Evolutionary conservation across 768 basidiomycete species (phyloP).

Genomic region (Tylopilus felleus): DNA sequence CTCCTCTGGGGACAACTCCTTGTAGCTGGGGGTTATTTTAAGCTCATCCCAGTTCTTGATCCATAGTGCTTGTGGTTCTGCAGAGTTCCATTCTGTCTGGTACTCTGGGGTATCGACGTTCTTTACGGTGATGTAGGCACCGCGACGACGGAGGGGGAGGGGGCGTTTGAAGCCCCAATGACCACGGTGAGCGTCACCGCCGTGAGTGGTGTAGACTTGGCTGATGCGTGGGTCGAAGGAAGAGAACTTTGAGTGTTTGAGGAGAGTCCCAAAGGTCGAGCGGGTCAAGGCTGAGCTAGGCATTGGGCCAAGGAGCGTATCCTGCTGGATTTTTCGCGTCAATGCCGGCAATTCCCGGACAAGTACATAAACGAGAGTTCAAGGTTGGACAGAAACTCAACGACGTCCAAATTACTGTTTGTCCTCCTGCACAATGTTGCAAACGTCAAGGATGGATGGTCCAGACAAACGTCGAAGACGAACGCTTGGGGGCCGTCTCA

Average conservation of each 20-base stretch:
- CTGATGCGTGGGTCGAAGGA: slow-evolving; percentile 71
- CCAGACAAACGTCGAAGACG: slow-evolving; percentile 89
- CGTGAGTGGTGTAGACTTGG: slow-evolving; percentile 72
- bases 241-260: slow-evolving; percentile 81
- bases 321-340: not conserved
- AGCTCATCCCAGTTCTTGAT: slow-evolving; percentile 67
- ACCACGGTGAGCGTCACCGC: slow-evolving; percentile 69
- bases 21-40: slow-evolving; percentile 14
- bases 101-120: slow-evolving; percentile 70
- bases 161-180: slow-evolving; percentile 88
- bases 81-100: slow-evolving; percentile 75
- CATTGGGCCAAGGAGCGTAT: slow-evolving; percentile 8
- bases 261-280: slow-evolving; percentile 71
- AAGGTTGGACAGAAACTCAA: slow-evolving; percentile 25
- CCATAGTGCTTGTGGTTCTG: slow-evolving; percentile 63
- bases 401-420: slow-evolving; percentile 87
- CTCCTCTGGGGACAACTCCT: slow-evolving; percentile 15
- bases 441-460: slow-evolving; percentile 61
- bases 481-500: slow-evolving; percentile 46
- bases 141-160: slow-evolving; percentile 60
- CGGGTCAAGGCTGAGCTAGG: slow-evolving; percentile 36
- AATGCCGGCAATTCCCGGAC: slow-evolving; percentile 25
- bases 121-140: slow-evolving; percentile 62
- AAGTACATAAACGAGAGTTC: slow-evolving; percentile 28
- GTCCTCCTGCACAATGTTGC: slow-evolving; percentile 41